Conservation (phyloP, 805 yeast species). For the Candida ovalis region DNA sequence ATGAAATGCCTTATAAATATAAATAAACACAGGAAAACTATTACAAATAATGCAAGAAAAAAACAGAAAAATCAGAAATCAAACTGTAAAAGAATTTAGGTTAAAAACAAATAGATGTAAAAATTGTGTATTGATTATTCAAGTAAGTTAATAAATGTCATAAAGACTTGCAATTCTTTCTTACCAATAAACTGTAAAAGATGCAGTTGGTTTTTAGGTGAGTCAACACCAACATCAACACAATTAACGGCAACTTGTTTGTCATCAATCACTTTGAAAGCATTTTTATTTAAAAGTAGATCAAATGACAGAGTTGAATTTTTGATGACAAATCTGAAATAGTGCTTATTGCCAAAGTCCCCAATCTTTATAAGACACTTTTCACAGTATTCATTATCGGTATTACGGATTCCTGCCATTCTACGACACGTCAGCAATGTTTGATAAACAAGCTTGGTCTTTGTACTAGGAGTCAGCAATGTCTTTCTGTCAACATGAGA, state of each 20-base stretch:
- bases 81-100: neutral
- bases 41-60: neutral
- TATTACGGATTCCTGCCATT: neutral
- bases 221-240: slow-evolving; percentile 11
- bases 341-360: slow-evolving; percentile 8
- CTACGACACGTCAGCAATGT: slow-evolving; percentile 8
- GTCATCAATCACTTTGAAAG: slow-evolving; percentile 8
- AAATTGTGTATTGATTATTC: neutral
- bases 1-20: neutral
- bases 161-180: slow-evolving; percentile 5
- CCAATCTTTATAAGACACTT: slow-evolving; percentile 8
- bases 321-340: slow-evolving; percentile 8
- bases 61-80: neutral
- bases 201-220: slow-evolving; percentile 1
- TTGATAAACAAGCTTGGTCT: slow-evolving; percentile 11
- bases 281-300: slow-evolving; percentile 6
- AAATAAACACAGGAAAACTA: neutral
- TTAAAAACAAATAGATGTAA: no score
- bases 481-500: neutral
- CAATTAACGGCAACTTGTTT: slow-evolving; percentile 4
- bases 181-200: slow-evolving; percentile 13
- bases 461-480: slow-evolving; percentile 1
- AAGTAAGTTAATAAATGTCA: slow-evolving; percentile 1
- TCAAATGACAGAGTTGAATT: slow-evolving; percentile 11
- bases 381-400: neutral